Conservation (phyloP, 2,329 filamentous ascomycete genomes). For the Cytospora schulzeri region DNA sequence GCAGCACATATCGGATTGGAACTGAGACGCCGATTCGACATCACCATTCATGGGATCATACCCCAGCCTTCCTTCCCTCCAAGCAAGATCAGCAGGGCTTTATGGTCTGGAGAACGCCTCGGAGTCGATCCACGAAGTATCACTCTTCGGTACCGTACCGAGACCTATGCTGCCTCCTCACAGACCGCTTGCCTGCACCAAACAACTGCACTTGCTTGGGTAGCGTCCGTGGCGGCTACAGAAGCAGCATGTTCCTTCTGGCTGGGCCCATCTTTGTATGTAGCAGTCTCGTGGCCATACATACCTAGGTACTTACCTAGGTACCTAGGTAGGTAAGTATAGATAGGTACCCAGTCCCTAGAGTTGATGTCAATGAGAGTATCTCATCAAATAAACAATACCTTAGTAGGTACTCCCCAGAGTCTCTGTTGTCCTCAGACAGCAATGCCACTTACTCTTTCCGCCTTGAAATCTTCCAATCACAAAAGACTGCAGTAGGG, state of each 20-base stretch:
- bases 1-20: not conserved
- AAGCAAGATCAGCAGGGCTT: not conserved
- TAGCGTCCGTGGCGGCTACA: conserved; percentile 8
- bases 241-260: not conserved
- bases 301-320: not conserved
- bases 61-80: no score
- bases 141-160: not conserved
- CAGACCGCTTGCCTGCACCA: conserved; percentile 11
- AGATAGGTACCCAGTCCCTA: not conserved
- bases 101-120: not conserved
- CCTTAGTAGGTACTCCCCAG: no score
- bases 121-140: not conserved
- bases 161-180: not conserved
- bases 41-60: not conserved
- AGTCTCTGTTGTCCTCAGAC: not conserved
- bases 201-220: conserved; percentile 1
- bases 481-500: not conserved
- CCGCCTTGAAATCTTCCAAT: not conserved
- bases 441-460: not conserved
- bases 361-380: not conserved
- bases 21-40: not conserved
- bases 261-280: not conserved
- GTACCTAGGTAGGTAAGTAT: no score
- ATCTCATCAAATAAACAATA: no score
- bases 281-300: not conserved